Conservation (phyloP, 805 yeast species). For the Saccharomycopsis sp. region DNA sequence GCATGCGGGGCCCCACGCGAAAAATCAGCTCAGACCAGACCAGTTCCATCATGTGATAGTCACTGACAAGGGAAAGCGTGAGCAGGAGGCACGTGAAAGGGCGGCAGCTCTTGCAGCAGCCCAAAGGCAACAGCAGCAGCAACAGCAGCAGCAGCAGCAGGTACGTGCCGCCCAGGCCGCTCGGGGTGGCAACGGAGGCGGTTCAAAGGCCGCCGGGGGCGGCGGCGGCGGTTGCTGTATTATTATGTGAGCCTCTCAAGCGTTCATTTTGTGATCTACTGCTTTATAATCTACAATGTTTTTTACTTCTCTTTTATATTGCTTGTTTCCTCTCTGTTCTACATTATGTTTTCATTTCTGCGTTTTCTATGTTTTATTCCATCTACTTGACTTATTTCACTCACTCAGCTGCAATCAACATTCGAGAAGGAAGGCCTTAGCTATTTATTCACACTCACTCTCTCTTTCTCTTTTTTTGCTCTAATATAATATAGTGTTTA, state of each 20-base stretch:
- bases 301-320: neutral
- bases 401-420: neutral
- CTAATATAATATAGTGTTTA: too few relatives aligned
- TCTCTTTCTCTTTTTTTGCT: too few relatives aligned
- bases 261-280: neutral
- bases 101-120: conserved; percentile 8
- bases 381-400: neutral
- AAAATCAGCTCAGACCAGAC: neutral
- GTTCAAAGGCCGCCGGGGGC: neutral
- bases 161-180: neutral
- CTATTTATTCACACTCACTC: too few relatives aligned
- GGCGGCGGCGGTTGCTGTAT: conserved; percentile 7
- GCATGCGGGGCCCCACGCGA: neutral
- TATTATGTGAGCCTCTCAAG: conserved; percentile 2
- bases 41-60: conserved; percentile 16
- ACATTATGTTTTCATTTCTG: neutral
- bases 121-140: conserved; percentile 15
- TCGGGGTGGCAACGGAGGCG: neutral
- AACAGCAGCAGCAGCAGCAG: conserved; percentile 18
- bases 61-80: conserved; percentile 14
- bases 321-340: neutral
- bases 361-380: neutral
- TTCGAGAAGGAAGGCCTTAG: neutral
- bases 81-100: conserved; percentile 5
- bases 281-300: neutral